Evolutionary conservation across 1,139 yeast genomes (phyloP), one percentile per base, ranked within the genome.

Genomic region (Kodamaea arcana): DNA sequence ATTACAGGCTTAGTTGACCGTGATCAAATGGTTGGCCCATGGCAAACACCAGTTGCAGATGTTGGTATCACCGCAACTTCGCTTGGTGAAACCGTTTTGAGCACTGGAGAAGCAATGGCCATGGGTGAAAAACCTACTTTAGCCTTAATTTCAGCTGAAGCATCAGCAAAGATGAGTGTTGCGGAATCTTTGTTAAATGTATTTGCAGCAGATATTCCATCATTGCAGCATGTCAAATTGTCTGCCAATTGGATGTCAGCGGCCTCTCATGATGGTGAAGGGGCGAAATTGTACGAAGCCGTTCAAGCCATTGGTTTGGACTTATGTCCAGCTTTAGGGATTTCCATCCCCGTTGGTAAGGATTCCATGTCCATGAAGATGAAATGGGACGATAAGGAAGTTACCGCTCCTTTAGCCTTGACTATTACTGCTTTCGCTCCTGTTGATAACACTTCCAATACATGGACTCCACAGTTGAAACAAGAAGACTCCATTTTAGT

Each of bases 191-290:
- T 94, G 52, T 64, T 90, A 60, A 94, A 94, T 57, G 58, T 92
- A 31, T 78, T 81, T 51, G 97, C 98, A 29, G 94, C 98, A 27
- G 95, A 92, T 58, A 75, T 92, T 41, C 76, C 83, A 40, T 69
- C 81, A 10, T 68, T 92, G 43, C 81, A 81, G 42, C 76, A 81
- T 48, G 81, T 92, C 36, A 85, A 90, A 54, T 68, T 94, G 42
- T 85, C 96, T 38, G 99, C 99, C 35, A 94, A 94, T 69, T 94
- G 99, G 99, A 94, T 94, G 99, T 82, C 97, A 12, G 92, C 98
- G 36, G 96, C 98, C 24, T 75, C 94, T 30, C 95, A 90, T 50
- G 80, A 80, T 14, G 97, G 98, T 55, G 98, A 94, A 63, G 98
- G 98, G 39, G 77, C 95, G 30, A 92, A 88, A 46, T 72, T 94